Evolutionary conservation across 768 basidiomycete genomes (phyloP).

Genomic region (Leccinum truebloodii): DNA sequence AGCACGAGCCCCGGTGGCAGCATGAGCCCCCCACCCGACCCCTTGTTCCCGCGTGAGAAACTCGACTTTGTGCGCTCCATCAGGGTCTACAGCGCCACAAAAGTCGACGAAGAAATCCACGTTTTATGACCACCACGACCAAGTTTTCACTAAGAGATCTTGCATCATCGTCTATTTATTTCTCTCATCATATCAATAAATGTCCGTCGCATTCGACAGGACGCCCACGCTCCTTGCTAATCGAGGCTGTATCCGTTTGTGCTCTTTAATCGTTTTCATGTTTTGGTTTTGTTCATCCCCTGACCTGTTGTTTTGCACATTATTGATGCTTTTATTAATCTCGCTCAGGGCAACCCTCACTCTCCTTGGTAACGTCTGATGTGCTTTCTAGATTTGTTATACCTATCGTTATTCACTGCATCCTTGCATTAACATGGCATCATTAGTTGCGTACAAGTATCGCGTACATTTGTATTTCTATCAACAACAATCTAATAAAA

Average conservation of each 20-base stretch:
- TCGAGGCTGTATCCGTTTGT: constrained; percentile 1
- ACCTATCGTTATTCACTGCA: constrained; percentile 13
- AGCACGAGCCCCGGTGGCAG: constrained; percentile 13
- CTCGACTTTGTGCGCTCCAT: constrained; percentile 53
- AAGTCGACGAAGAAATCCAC: constrained; percentile 35
- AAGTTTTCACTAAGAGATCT: background rate
- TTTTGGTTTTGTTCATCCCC: background rate
- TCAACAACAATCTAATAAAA: constrained; percentile 7
- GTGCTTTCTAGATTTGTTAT: constrained; percentile 3
- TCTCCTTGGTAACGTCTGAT: constrained; percentile 7
- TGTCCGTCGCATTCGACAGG: constrained; percentile 15
- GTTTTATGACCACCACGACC: constrained; percentile 16
- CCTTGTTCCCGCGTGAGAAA: constrained; percentile 37
- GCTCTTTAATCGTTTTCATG: constrained; percentile 1
- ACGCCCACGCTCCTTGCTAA: constrained; percentile 19
- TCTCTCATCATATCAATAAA: background rate
- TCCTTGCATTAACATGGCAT: constrained; percentile 15
- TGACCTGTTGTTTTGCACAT: background rate
- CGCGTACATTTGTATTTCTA: constrained; percentile 22
- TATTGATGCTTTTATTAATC: constrained; percentile 16
- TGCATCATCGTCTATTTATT: constrained; percentile 4
- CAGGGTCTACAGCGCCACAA: constrained; percentile 52
- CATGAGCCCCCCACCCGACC: constrained; percentile 21
- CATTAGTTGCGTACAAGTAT: constrained; percentile 7
- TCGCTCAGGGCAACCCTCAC: constrained; percentile 7